Base-by-base conservation (phyloP, 768 basidiomycete genomes). In the Rhizopogon roseolus region DNA sequence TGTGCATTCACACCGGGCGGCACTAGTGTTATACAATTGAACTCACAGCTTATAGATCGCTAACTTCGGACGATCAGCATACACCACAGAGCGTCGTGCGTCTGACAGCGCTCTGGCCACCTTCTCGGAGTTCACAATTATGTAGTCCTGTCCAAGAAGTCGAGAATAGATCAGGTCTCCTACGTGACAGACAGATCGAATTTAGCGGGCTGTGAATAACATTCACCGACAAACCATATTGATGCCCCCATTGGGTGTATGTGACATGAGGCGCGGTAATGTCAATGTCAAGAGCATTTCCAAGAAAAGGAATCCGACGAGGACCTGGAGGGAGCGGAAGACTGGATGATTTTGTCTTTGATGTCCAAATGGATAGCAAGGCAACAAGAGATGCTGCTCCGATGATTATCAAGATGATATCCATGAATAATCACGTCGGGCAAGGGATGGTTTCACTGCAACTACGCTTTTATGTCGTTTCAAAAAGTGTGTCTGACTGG, bases 271-370 rank as follows among this genome's bases (percentile, higher is more conserved):
- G 68, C 43, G 71, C 69, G n/a, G 49, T 52, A 22, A 65, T 60
- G 11, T 73, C 73, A 65, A 75, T 71, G 54, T 74, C 71, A 11
- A 74, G 59, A 4, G 75, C 59, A 49, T 77, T 76, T 39, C 69
- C 73, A 11, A 74, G 57, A 13, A 77, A 29, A 16, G 75, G 73
- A 22, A 68, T 54, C 37, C 60, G 60, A 40, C 55, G 65, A 13
- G 73, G 73, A 27, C 74, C 73, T 8, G 74, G 73, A 41, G 74
- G 75, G 32, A 71, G 50, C 22, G 56, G 58, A 13, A 57, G 50
- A 1, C 52, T 38, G 22, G 10, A 11, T n/a, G 19, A 13, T 27
- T 38, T 53, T 25, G 13, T 38, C 49, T 17, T 50, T 16, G 17
- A 25, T 4, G 14, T 25, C 13, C 49, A 50, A 25, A 40, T 13